Base-by-base conservation (phyloP, 257 asterid genomes). In the Jaltomata sinuosa region DNA sequence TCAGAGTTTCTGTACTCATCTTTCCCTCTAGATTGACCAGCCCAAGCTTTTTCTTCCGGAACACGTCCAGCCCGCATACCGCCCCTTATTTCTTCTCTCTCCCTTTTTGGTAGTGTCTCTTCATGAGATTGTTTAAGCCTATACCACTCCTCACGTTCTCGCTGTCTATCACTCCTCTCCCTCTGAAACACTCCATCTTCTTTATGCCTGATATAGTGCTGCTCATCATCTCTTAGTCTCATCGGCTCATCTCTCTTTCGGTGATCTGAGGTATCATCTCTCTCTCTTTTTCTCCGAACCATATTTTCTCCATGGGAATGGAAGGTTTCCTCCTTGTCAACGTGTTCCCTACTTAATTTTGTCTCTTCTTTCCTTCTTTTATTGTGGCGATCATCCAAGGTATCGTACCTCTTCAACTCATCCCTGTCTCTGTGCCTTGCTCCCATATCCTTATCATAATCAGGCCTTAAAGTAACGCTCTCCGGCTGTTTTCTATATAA, bases 91-190 rank as follows among this genome's bases (percentile, higher is more conserved):
- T 92, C 98, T 87, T 91, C 98, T 88, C 95, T 93, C 72, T 92
- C 98, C 90, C 93, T 90, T 92, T 93, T 93, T 6, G 91, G 83
- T 42, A 84, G 83, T 84, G 85, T 77, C 62, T 96, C 97, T 89
- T 92, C 98, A 86, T 82, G 93, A 40, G 90, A 69, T 68, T 88
- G 93, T 87, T 93, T 94, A 85, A 72, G 84, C 88, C 96, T 92
- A 85, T 92, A 89, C 96, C 99, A 92, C 72, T 94, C 99, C 84
- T 92, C 98, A 84, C 93, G 94, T 50, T 93, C 99, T 88, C 96
- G 88, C 84, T 84, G 94, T 89, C 95, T 92, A 82, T 93, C 99
- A 85, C 85, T 87, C 83, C 93, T 92, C 87, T 96, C 98, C 88
- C 91, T 94, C 85, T 87, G 92, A 82, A 88, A 85, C 59, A 89